These are phyloP conservation scores for Paradendryphiella salina DNA, from an alignment of 2,329 filamentous ascomycete species.

Conservation along the genomic window DNA sequence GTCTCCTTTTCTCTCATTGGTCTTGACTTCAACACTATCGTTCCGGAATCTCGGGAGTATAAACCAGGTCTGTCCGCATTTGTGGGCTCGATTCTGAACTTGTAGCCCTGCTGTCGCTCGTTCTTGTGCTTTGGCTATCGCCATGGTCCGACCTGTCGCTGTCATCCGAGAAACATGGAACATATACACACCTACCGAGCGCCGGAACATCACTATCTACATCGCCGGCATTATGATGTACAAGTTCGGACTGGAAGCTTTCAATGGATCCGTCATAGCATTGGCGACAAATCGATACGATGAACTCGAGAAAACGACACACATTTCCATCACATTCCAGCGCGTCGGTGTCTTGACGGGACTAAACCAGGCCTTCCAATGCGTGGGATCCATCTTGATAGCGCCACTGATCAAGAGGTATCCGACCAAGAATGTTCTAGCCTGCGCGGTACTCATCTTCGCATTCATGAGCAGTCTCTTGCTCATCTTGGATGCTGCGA, in stretches of 20 bases:
- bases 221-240: slow-evolving; percentile 57
- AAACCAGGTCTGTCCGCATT: slow-evolving; percentile 28
- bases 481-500: slow-evolving; percentile 54
- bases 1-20: slow-evolving; percentile 24
- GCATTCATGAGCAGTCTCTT: slow-evolving; percentile 54
- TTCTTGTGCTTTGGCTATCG: slow-evolving; percentile 14
- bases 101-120: slow-evolving; percentile 23
- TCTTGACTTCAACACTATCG: slow-evolving; percentile 12
- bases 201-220: slow-evolving; percentile 48
- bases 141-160: slow-evolving; percentile 27
- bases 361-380: slow-evolving; percentile 57
- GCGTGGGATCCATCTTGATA: slow-evolving; percentile 56
- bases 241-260: slow-evolving; percentile 57
- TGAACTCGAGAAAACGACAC: slow-evolving; percentile 45
- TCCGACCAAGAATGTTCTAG: slow-evolving; percentile 53
- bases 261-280: slow-evolving; percentile 56
- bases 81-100: slow-evolving; percentile 18
- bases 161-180: slow-evolving; percentile 37
- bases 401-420: slow-evolving; percentile 56
- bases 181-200: slow-evolving; percentile 48
- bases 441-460: slow-evolving; percentile 52
- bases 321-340: slow-evolving; percentile 51
- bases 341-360: slow-evolving; percentile 54
- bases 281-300: slow-evolving; percentile 57
- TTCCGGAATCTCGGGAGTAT: slow-evolving; percentile 25